Percentiles rank a stretch among this genome's conserved stretches.
phyloP scores from a whole-genome alignment of 2,329 filamentous ascomycete genomes.

The Apiospora koreana region DNA sequence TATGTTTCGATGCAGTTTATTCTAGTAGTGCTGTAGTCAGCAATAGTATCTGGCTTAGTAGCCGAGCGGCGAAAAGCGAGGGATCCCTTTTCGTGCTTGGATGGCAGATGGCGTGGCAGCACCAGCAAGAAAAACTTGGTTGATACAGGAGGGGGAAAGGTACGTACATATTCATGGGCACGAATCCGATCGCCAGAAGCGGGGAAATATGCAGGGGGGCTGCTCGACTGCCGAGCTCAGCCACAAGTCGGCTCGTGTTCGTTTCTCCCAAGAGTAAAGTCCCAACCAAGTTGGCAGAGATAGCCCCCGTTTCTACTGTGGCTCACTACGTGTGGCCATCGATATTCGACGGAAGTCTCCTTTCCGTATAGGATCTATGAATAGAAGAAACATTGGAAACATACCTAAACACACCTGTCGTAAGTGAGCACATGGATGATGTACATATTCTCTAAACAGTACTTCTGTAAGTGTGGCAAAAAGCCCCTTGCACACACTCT shows the following conservation, averaged over 20 bases:
- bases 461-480: neutral
- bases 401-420: neutral
- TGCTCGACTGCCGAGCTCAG: neutral
- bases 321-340: neutral
- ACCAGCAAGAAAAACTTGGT: neutral
- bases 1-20: neutral
- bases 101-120: neutral
- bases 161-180: neutral
- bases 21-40: neutral
- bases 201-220: constrained; percentile 4
- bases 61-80: neutral
- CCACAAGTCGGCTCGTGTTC: constrained; percentile 1
- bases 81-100: neutral
- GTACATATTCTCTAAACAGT: no score
- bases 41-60: no score
- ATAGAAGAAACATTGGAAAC: neutral
- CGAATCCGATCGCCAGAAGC: neutral
- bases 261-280: no score
- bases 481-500: neutral
- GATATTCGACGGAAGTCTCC: neutral
- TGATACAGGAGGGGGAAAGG: neutral
- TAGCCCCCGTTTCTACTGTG: neutral
- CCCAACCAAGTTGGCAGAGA: neutral
- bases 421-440: neutral
- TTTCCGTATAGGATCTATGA: neutral